Evolutionary conservation across 768 basidiomycete genomes (phyloP), one percentile per base, ranked within the genome.

Genomic region (Stropharia rugosoannulata): DNA sequence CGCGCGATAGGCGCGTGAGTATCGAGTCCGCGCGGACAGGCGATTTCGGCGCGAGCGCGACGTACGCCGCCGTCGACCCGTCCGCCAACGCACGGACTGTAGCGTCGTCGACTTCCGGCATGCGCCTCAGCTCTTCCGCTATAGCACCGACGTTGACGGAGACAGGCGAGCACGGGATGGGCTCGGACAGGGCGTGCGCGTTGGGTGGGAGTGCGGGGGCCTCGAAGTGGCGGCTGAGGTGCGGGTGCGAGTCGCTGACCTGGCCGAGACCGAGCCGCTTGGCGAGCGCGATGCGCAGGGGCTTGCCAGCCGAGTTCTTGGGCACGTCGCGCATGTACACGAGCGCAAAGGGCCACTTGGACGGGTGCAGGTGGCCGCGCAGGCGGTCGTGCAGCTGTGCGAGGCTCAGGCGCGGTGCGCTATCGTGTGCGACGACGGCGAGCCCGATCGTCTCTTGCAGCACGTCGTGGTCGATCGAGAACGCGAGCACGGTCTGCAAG

Each of bases 241-340:
- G 37, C 2, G 78, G 71, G 1, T 70, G 63, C 5, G 53, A 57
- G 51, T 79, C 77, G 35, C 69, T 62, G 43, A 77, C 64, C 56
- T 62, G 53, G 12, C 70, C 70, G 8, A 80, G 62, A 4, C 68
- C 71, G n/a, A 79, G 67, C 0, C 79, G 74, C 44, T 69, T 69
- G 25, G 75, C 67, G 32, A 80, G 65, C 48, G 73, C 73, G 62
- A 79, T 78, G 10, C 78, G 73, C 10, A 78, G 66, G n/a, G 75
- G 74, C 62, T 80, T 79, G 44, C 78, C 78, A 27, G 76, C 75
- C 72, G 59, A 68, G 64, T 79, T 79, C 65, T 77, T 79, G 8
- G 79, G 79, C 4, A 80, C 57, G 51, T 75, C 74, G 38, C 73
- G 67, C 73, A 80, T 80, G 60, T 77, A 80, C 13, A 80, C 73